Conservation (phyloP, 2,329 filamentous ascomycete genomes). For the Capronia americana region DNA sequence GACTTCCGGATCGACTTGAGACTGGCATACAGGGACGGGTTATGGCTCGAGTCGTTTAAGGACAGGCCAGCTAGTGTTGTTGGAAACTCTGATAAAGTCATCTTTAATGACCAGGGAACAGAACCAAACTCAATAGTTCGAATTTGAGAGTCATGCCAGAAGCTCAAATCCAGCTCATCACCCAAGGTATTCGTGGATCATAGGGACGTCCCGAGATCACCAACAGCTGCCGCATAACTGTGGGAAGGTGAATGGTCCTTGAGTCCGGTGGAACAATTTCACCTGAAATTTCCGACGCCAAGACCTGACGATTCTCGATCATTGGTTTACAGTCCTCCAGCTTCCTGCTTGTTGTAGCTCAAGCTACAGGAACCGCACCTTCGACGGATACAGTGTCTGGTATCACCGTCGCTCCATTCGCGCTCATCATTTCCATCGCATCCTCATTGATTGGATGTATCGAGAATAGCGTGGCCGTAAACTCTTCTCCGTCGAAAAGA, state of each 20-base stretch:
- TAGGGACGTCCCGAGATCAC: neutral
- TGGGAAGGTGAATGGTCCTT: neutral
- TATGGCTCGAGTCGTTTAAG: conserved; percentile 26
- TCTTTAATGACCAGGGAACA: conserved; percentile 10
- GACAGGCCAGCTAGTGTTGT: conserved; percentile 33
- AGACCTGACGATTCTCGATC: conserved; percentile 5
- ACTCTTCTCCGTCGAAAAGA: conserved; percentile 84
- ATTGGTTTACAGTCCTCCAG: neutral
- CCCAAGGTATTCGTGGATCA: neutral
- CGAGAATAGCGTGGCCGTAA: conserved; percentile 79
- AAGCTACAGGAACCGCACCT: conserved; percentile 22
- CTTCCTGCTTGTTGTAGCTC: conserved; percentile 2
- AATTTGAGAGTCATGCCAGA: neutral
- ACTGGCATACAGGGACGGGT: conserved; percentile 44
- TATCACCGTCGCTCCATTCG: conserved; percentile 29
- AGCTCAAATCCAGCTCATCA: neutral
- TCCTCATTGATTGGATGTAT: conserved; percentile 70
- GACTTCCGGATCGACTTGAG: conserved; percentile 75
- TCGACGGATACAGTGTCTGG: conserved; percentile 23
- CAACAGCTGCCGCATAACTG: neutral
- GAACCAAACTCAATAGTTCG: neutral
- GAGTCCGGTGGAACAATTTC: neutral
- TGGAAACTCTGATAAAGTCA: conserved; percentile 31
- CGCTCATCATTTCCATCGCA: conserved; percentile 35
- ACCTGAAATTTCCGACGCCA: conserved; percentile 25